Evolutionary conservation across 495 filamentous ascomycete genomes (phyloP), one percentile per base, ranked within the genome.

Genomic region (Lepraria neglecta): DNA sequence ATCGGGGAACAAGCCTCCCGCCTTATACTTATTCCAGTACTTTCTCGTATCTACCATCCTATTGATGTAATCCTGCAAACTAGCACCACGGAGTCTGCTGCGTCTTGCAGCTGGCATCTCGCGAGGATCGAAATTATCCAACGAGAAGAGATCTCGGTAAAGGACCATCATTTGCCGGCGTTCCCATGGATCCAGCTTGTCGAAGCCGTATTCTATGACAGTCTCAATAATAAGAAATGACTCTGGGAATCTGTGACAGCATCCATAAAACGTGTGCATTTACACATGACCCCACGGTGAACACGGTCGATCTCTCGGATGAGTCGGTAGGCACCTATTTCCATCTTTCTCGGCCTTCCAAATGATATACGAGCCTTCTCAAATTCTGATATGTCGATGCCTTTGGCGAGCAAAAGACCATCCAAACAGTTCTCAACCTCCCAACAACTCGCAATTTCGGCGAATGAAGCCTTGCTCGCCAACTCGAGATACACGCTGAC

Each of bases 11-110:
- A 45, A 3, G 15, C 15, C 15, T 1, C 43, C 43, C 19, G 43
- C 14, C 43, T 45, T 45, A n/a, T 45, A 45, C 19, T 45, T 45
- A n/a, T 45, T 45, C 43, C 43, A 45, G 43, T 45, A 45, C 43
- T 45, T 45, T 3, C 43, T 14, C 11, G 43, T 45, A 45, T 45
- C 43, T 6, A 45, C 15, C 43, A 45, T 45, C 43, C 43, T 45
- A 14, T 45, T n/a, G 19, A 45, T 45, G 14, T 45, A 45, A 45
- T 1, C 12, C 6, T 45, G 43, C 24, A 24, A 24, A 24, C 24
- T 24, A 45, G 15, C 17, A 6, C 0, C 43, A 6, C 43, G 43
- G 5, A 0, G 43, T 19, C 43, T n/a, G 12, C 21, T 45, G 43
- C 43, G 14, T 45, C 43, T 45, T 19, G 43, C 43, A 45, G 43